Percentiles rank a stretch among this genome's conserved stretches.
Evolutionary conservation across 2,329 filamentous ascomycete species (phyloP).

Genomic region (Fusarium liriodendri): DNA sequence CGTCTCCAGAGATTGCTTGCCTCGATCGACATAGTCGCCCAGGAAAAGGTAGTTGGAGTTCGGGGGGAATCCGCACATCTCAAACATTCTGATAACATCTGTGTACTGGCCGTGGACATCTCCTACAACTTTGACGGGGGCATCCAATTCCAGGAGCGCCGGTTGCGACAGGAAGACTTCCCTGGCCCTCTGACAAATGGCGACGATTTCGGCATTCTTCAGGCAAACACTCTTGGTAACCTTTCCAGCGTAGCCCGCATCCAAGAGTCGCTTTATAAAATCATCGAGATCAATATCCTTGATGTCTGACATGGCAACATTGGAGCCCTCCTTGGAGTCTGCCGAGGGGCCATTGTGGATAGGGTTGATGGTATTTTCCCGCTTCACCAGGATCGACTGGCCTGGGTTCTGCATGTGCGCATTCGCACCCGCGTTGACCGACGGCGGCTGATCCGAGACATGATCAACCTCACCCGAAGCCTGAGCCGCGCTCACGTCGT

Average conservation of each 20-base stretch:
- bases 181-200: constrained; percentile 88
- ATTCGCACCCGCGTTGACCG: constrained; percentile 69
- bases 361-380: constrained; percentile 76
- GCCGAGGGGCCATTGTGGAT: constrained; percentile 62
- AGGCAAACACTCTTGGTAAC: constrained; percentile 97
- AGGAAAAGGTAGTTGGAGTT: constrained; percentile 99
- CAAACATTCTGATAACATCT: constrained; percentile 95
- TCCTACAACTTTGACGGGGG: constrained; percentile 99
- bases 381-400: constrained; percentile 89
- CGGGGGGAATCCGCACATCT: constrained; percentile 97
- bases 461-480: constrained; percentile 91
- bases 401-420: constrained; percentile 76
- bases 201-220: constrained; percentile 96
- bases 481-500: constrained; percentile 84
- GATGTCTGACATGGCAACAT: constrained; percentile 87
- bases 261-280: constrained; percentile 93
- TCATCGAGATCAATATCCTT: constrained; percentile 96
- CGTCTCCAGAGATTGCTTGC: constrained; percentile 98
- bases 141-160: constrained; percentile 88
- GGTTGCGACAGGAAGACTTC: constrained; percentile 94
- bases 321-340: constrained; percentile 59
- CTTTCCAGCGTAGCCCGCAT: constrained; percentile 95
- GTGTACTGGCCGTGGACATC: constrained; percentile 99
- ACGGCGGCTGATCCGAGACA: constrained; percentile 90
- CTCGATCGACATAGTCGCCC: constrained; percentile 97